These are phyloP conservation scores for Penicillium sp. DNA, from an alignment of 2,329 filamentous ascomycete genomes.

Conservation along the genomic window DNA sequence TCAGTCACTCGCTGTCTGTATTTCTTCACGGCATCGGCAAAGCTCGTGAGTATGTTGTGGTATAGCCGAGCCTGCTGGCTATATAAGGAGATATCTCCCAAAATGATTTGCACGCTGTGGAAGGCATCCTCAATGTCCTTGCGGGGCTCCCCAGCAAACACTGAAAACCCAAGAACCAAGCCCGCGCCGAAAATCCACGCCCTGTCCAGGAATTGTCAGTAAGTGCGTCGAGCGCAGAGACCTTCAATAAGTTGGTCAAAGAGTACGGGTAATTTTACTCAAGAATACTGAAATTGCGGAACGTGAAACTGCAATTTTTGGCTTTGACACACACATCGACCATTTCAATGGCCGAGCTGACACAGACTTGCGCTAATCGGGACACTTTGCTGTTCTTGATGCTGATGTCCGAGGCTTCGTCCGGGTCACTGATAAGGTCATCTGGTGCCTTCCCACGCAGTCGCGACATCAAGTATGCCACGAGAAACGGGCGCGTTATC, in stretches of 20 bases:
- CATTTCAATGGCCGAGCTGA: background rate
- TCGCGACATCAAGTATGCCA: conserved; percentile 50
- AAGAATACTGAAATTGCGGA: background rate
- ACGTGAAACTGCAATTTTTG: background rate
- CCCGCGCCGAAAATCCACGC: background rate
- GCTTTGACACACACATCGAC: background rate
- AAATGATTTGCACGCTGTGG: background rate
- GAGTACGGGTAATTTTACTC: background rate
- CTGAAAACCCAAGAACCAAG: background rate
- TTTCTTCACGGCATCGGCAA: background rate
- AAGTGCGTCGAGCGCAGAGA: background rate
- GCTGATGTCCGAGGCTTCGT: background rate
- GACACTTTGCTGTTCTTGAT: background rate
- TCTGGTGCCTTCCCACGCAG: conserved; percentile 18
- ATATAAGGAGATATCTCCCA: background rate
- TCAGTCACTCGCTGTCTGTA: background rate
- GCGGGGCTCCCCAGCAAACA: background rate
- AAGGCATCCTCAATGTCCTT: background rate
- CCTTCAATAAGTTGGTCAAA: background rate
- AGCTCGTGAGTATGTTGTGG: background rate
- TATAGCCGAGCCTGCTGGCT: background rate
- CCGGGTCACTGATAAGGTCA: conserved; percentile 10
- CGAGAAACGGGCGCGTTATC: conserved; percentile 56
- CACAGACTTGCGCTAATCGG: background rate
- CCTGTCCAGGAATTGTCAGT: background rate